Evolutionary conservation across 768 basidiomycete genomes (phyloP).

Genomic region (Auricularia cornea): DNA sequence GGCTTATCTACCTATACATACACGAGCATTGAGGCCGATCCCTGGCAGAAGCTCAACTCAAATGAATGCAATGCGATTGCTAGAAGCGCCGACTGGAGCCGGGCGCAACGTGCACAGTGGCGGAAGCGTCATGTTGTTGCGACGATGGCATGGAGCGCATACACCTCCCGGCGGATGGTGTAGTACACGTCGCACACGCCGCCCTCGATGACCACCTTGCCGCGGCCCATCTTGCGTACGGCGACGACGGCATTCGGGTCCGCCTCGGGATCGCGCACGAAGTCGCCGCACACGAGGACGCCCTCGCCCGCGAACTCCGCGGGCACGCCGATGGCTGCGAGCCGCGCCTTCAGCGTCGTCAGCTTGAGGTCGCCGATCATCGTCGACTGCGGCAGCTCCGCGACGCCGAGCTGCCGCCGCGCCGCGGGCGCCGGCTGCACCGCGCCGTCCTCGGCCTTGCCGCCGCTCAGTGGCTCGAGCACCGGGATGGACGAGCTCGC

Average conservation of each 20-base stretch:
- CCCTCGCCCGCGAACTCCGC: slow-evolving; percentile 98
- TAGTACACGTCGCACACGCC: slow-evolving; percentile 84
- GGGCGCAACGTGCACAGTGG: too few relatives aligned
- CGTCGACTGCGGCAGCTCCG: slow-evolving; percentile 73
- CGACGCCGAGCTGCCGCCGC: slow-evolving; percentile 24
- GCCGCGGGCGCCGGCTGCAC: slow-evolving; percentile 49
- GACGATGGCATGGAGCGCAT: slow-evolving; percentile 83
- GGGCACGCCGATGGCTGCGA: slow-evolving; percentile 67
- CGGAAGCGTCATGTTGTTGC: slow-evolving; percentile 25
- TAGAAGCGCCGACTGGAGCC: too few relatives aligned
- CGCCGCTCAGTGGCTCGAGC: slow-evolving; percentile 50
- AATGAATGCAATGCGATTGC: too few relatives aligned
- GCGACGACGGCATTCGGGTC: slow-evolving; percentile 50
- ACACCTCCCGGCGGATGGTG: slow-evolving; percentile 80
- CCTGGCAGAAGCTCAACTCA: too few relatives aligned
- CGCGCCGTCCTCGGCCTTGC: slow-evolving; percentile 15
- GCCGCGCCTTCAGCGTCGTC: slow-evolving; percentile 74
- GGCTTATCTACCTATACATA: too few relatives aligned
- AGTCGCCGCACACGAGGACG: slow-evolving; percentile 73
- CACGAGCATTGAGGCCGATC: too few relatives aligned
- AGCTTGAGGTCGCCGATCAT: slow-evolving; percentile 98
- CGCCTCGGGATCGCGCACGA: slow-evolving; percentile 38
- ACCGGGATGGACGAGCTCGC: slow-evolving; percentile 84
- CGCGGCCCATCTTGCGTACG: slow-evolving; percentile 79
- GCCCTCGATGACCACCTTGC: slow-evolving; percentile 85